phyloP scores from a whole-genome alignment of 169 alveolate genomes.

The Toxoplasma gondii region DNA sequence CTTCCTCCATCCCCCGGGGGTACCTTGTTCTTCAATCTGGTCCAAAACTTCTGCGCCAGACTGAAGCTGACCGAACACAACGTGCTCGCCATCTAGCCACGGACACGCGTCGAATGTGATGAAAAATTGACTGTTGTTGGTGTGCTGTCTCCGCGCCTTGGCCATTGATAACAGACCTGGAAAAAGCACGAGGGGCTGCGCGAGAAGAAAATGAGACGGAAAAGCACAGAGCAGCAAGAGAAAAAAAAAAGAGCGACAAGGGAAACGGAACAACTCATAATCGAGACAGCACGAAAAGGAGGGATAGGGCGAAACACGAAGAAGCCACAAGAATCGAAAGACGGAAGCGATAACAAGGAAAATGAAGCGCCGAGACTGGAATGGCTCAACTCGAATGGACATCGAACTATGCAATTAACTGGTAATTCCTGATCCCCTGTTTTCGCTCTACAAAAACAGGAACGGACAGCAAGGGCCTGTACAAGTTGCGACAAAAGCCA shows the following conservation, averaged over 20 bases:
- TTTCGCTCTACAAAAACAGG: too few relatives aligned
- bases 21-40: slow-evolving; percentile 80
- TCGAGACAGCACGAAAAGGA: slow-evolving; percentile 1
- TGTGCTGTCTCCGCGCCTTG: slow-evolving; percentile 80
- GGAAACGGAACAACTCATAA: slow-evolving; percentile 1
- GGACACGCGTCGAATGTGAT: slow-evolving; percentile 93
- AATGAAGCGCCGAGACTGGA: background rate
- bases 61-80: slow-evolving; percentile 84
- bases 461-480: too few relatives aligned
- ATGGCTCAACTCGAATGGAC: too few relatives aligned
- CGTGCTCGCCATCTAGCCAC: slow-evolving; percentile 93
- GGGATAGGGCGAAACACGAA: background rate
- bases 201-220: background rate
- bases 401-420: too few relatives aligned
- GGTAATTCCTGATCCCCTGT: too few relatives aligned
- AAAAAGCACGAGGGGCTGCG: too few relatives aligned
- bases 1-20: slow-evolving; percentile 80
- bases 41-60: slow-evolving; percentile 82
- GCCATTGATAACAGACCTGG: slow-evolving; percentile 87
- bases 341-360: background rate
- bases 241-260: background rate
- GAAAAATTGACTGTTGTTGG: slow-evolving; percentile 92
- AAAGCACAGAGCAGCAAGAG: background rate
- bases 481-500: too few relatives aligned
- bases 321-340: background rate